Evolutionary conservation across 2,329 filamentous ascomycete genomes (phyloP), one percentile per base, ranked within the genome.

Genomic region (Fusarium brevicatenulatum): DNA sequence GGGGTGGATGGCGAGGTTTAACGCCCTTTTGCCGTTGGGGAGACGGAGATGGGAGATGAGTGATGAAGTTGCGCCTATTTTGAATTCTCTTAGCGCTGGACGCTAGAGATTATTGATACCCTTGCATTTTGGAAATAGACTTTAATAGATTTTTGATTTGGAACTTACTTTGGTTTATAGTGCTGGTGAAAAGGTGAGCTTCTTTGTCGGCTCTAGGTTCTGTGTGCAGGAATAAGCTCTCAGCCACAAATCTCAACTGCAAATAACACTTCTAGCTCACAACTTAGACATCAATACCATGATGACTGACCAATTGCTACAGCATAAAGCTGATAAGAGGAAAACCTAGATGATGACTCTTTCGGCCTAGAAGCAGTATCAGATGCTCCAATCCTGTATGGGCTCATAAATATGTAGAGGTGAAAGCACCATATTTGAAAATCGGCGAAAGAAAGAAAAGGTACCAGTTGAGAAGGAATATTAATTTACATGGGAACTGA

Each of bases 1-100:
- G 16, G 73, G 75, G 1, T 80, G 78, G 78, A 75, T 79, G 74
- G 66, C 68, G 11, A 70, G 77, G 4, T 79, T 77, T 3, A 68
- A 71, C 12, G 68, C 70, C 1, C 53, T 71, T 23, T 56, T 79
- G 23, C 70, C 71, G 4, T 64, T 66, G 37, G 76, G 75, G 5
- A 65, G 23, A 5, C 66, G 71, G 5, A 61, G 54, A 18, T 79
- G 78, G 78, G 75, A 72, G 11, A 13, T 78, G 15, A 56, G 68
- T 43, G 61, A 72, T 40, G 58, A 66, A 12, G 68, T 78, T 52
- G 74, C 76, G 16, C 75, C 76, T 1, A 68, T 78, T 58, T 61
- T 78, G 19, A 67, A 61, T 30, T 39, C 61, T 50, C 39, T 61
- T 10, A 36, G 58, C 32, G 61, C 58, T 28, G 57, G 63, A 9